Conservation (phyloP, 805 yeast genomes). For the Pichia thaimueangensis region DNA sequence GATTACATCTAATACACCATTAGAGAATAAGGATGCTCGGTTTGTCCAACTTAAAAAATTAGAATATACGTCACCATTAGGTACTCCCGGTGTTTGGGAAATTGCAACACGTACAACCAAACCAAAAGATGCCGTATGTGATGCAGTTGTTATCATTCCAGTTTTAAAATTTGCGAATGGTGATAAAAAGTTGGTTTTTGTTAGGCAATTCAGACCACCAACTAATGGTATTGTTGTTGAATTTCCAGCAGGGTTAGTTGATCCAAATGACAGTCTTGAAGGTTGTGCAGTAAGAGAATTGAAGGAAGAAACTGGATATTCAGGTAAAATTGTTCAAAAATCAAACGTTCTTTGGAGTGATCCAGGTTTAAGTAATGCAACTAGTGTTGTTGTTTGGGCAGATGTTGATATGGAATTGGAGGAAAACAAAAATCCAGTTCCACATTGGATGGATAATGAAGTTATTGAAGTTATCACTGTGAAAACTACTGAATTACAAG, state of each 20-base stretch:
- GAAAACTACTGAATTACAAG: slow-evolving; percentile 54
- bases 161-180: slow-evolving; percentile 34
- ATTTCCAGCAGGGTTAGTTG: slow-evolving; percentile 92
- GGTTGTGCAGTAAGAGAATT: slow-evolving; percentile 83
- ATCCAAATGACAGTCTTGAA: slow-evolving; percentile 71
- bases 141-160: slow-evolving; percentile 89
- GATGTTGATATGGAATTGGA: slow-evolving; percentile 63
- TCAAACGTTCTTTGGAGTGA: slow-evolving; percentile 35
- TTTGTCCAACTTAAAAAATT: slow-evolving; percentile 67
- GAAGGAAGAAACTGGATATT: slow-evolving; percentile 88
- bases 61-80: slow-evolving; percentile 67
- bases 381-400: slow-evolving; percentile 70
- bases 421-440: slow-evolving; percentile 61
- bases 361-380: slow-evolving; percentile 82
- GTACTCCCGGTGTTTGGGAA: slow-evolving; percentile 78
- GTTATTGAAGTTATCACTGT: slow-evolving; percentile 83
- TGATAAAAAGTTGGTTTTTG: slow-evolving; percentile 51
- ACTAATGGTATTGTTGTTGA: slow-evolving; percentile 83
- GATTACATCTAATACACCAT: slow-evolving; percentile 25
- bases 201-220: slow-evolving; percentile 93
- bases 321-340: slow-evolving; percentile 43
- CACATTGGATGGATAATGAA: slow-evolving; percentile 84
- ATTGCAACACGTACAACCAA: slow-evolving; percentile 79
- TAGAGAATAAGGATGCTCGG: slow-evolving; percentile 41
- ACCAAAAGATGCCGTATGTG: slow-evolving; percentile 53